phyloP scores from a whole-genome alignment of 176 grass and related monocot genomes.

The Canna indica region DNA sequence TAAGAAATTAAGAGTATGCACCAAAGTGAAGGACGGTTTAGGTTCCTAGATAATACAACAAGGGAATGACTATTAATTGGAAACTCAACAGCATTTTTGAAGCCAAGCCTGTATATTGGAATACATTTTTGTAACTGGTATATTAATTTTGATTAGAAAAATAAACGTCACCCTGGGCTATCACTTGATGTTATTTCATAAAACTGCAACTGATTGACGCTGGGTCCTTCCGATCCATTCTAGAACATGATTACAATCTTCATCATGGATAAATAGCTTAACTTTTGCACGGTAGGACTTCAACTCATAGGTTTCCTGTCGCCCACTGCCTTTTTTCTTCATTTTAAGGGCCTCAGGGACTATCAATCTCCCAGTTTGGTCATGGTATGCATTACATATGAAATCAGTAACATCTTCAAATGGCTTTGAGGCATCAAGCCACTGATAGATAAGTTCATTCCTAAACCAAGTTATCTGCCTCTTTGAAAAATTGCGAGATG shows the following conservation, averaged over 20 bases:
- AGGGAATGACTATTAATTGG: too few relatives aligned
- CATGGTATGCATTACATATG: constrained; percentile 45
- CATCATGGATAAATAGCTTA: constrained; percentile 44
- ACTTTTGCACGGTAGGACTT: constrained; percentile 52
- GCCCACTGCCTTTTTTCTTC: constrained; percentile 38
- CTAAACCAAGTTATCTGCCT: constrained; percentile 77
- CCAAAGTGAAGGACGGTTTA: too few relatives aligned
- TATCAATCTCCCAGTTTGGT: constrained; percentile 10
- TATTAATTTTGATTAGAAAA: too few relatives aligned
- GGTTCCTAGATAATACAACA: too few relatives aligned
- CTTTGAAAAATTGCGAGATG: constrained; percentile 75
- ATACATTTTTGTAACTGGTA: too few relatives aligned
- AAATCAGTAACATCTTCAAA: constrained; percentile 52
- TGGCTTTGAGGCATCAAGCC: constrained; percentile 49
- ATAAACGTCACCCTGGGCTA: too few relatives aligned
- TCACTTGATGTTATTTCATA: too few relatives aligned
- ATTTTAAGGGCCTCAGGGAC: constrained; percentile 54
- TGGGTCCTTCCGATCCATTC: constrained; percentile 67
- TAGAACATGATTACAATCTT: constrained; percentile 43
- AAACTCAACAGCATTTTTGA: too few relatives aligned
- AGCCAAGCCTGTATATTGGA: too few relatives aligned
- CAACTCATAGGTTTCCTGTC: constrained; percentile 30
- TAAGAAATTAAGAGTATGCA: too few relatives aligned
- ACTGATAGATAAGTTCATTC: constrained; percentile 62
- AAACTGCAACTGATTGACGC: not conserved